Evolutionary conservation across 768 basidiomycete genomes (phyloP).

Genomic region (Xanthoconium purpureum): DNA sequence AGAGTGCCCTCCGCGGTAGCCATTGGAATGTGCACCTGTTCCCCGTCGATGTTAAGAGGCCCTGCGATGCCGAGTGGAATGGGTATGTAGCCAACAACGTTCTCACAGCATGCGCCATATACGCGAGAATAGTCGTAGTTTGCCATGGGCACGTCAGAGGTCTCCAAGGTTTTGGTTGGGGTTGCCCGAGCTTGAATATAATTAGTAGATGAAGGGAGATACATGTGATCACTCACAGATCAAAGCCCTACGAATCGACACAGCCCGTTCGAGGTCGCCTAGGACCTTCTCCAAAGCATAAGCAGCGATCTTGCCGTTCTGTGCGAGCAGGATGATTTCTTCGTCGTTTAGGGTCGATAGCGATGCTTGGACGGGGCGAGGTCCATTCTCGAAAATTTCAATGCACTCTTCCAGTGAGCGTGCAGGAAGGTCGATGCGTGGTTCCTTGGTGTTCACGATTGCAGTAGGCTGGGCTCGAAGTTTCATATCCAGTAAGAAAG

Average conservation of each 20-base stretch:
- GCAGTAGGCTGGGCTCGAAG: slow-evolving; percentile 26
- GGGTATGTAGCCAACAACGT: slow-evolving; percentile 96
- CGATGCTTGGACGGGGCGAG: slow-evolving; percentile 54
- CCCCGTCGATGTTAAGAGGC: slow-evolving; percentile 87
- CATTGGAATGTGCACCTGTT: slow-evolving; percentile 90
- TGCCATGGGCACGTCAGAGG: slow-evolving; percentile 75
- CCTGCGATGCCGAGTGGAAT: slow-evolving; percentile 96
- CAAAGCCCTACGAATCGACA: slow-evolving; percentile 79
- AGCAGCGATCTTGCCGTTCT: slow-evolving; percentile 90
- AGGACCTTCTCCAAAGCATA: slow-evolving; percentile 95
- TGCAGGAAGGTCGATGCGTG: slow-evolving; percentile 13
- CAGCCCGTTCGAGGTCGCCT: slow-evolving; percentile 85
- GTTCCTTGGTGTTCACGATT: slow-evolving; percentile 13
- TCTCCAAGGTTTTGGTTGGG: slow-evolving; percentile 77
- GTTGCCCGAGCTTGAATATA: slow-evolving; percentile 75
- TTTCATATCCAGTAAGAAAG: slow-evolving; percentile 33
- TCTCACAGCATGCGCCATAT: slow-evolving; percentile 96
- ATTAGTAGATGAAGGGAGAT: slow-evolving; percentile 5
- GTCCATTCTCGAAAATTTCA: slow-evolving; percentile 73
- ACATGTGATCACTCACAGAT: slow-evolving; percentile 62
- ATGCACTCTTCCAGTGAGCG: slow-evolving; percentile 76
- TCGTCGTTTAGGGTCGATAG: slow-evolving; percentile 78
- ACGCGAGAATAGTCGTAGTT: slow-evolving; percentile 94
- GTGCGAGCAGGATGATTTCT: slow-evolving; percentile 83
- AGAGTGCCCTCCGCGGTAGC: slow-evolving; percentile 99